Evolutionary conservation across 176 grass and related monocot species (phyloP).

Genomic region (Tuctoria greenei): DNA sequence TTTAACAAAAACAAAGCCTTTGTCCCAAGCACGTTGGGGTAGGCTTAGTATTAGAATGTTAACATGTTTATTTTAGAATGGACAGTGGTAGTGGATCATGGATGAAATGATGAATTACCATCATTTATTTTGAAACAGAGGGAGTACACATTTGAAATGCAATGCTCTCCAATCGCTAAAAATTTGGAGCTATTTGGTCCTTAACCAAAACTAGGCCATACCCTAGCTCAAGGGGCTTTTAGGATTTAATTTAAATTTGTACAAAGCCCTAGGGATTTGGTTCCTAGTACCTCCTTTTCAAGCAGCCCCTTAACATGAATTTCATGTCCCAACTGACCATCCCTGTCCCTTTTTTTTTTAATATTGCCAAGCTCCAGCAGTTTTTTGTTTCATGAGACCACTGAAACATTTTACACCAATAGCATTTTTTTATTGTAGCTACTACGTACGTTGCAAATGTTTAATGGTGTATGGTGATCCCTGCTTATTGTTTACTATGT

Average conservation of each 20-base stretch:
- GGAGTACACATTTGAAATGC: constrained; percentile 11
- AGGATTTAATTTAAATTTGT: not conserved
- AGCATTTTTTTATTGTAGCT: constrained; percentile 16
- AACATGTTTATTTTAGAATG: not conserved
- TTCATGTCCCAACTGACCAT: not conserved
- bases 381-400: not conserved
- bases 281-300: not conserved
- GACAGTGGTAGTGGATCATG: not conserved
- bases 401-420: not conserved
- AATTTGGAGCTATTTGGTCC: constrained; percentile 7
- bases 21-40: too few relatives aligned
- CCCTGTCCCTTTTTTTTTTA: not conserved
- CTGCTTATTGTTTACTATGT: constrained; percentile 7
- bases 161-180: not conserved
- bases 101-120: constrained; percentile 5
- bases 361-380: not conserved
- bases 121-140: too few relatives aligned
- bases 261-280: not conserved
- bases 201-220: not conserved
- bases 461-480: not conserved
- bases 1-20: too few relatives aligned
- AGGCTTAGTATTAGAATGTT: not conserved
- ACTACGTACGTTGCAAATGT: constrained; percentile 10
- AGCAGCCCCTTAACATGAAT: not conserved
- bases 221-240: not conserved